Evolutionary conservation across 176 grass and related monocot species (phyloP).

Genomic region (Lolium perenne): DNA sequence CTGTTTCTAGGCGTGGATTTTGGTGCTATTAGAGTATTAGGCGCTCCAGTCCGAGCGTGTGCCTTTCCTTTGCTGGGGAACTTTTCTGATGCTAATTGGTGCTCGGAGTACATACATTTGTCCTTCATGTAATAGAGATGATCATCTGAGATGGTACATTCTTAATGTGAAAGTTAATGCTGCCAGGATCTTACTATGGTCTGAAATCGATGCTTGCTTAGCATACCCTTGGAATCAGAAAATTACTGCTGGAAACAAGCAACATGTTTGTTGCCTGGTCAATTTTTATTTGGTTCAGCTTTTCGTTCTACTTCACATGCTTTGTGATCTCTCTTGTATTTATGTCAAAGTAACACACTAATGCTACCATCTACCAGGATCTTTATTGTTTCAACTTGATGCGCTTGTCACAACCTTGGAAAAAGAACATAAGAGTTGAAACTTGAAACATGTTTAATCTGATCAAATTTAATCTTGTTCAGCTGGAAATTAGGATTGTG

Average conservation of each 20-base stretch:
- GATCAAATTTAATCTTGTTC: no score
- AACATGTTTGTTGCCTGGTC: not conserved
- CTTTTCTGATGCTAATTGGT: not conserved
- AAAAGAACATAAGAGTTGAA: no score
- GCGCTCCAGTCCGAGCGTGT: not conserved
- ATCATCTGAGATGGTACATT: not conserved
- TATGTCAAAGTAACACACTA: not conserved
- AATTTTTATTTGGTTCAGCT: not conserved
- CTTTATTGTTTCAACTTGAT: not conserved
- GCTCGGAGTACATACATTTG: not conserved
- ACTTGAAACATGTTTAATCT: no score
- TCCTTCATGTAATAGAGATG: not conserved
- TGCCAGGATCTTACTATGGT: not conserved
- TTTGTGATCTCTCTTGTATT: not conserved
- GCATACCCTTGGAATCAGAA: not conserved
- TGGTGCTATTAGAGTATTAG: not conserved
- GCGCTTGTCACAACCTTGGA: not conserved
- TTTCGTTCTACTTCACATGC: not conserved
- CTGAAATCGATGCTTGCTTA: not conserved
- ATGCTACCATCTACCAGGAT: not conserved
- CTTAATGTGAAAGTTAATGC: not conserved
- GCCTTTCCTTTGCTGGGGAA: not conserved
- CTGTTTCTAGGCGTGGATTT: not conserved
- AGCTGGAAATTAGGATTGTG: not conserved
- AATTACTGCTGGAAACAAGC: not conserved